Base-by-base conservation (phyloP, 225 moss, liverwort and hornwort genomes). In the Polytrichum formosum region DNA sequence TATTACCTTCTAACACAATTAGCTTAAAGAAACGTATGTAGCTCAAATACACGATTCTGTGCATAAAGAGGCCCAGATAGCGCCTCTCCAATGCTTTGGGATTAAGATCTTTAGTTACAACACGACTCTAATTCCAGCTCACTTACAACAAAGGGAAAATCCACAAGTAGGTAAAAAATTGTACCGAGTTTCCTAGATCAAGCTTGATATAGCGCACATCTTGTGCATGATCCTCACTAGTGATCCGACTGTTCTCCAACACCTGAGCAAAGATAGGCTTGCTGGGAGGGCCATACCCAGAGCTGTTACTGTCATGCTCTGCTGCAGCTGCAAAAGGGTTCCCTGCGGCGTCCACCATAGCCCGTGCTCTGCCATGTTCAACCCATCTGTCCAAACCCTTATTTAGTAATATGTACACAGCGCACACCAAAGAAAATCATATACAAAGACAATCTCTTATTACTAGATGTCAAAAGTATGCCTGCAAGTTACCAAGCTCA, bases 141-240 rank as follows among this genome's bases (percentile, higher is more conserved):
- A 13, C 37, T 2, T 37, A 37, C 37, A 37, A 37, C 37, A 37
- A 16, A 46, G 37, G 46, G 46, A 6, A 23, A 58, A n/a, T n/a
- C 23, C 21, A 58, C 6, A 8, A 54, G 62, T 7, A 25, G 63
- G 33, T 58, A 23, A 5, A 9, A 10, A 70, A 56, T 5, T 76
- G 84, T 92, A 96, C 96, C 68, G 76, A 78, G 75, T 80, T 80
- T 75, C 92, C 90, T 46, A 98, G 66, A 33, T 94, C 91, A 59
- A 94, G 86, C 79, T 98, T 92, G 63, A 98, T 75, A 67, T 98
- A 92, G 55, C 94, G 98, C 60, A 98, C 98, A 76, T 92, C 86
- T 77, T 98, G 94, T 64, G 81, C 86, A 75, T 94, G 88, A 70
- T 94, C 94, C 65, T 88, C 88, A 63, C 80, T 73, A 22, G 98